Percentiles rank a stretch among this genome's conserved stretches.
phyloP scores from a whole-genome alignment of 2,329 filamentous ascomycete genomes.

The Penicillium rolfsii region DNA sequence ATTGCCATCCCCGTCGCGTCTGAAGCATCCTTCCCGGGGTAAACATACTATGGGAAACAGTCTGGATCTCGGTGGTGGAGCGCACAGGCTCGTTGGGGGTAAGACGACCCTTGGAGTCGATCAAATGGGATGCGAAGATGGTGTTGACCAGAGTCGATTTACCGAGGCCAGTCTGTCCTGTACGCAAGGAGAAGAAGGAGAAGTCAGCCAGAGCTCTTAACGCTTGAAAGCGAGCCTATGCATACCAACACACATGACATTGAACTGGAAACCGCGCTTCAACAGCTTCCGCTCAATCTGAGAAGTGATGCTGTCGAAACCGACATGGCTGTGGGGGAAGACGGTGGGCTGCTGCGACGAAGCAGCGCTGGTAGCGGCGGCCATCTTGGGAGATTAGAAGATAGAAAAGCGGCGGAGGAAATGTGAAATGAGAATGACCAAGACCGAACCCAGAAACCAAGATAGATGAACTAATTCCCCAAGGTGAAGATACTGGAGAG shows the following conservation, averaged over 20 bases:
- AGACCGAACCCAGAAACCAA: conserved; percentile 2
- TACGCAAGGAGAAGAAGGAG: conserved; percentile 25
- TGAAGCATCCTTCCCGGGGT: neutral
- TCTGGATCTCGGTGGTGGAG: conserved; percentile 96
- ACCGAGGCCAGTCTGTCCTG: conserved; percentile 96
- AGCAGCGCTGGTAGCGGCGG: conserved; percentile 64
- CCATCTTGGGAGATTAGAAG: conserved; percentile 56
- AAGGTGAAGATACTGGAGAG: conserved; percentile 21
- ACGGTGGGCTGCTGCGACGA: conserved; percentile 53
- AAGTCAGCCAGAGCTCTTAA: conserved; percentile 39
- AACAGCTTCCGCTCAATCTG: conserved; percentile 99
- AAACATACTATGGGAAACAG: conserved; percentile 78
- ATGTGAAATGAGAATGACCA: conserved; percentile 18
- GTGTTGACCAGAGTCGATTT: conserved; percentile 99
- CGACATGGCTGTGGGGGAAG: conserved; percentile 96
- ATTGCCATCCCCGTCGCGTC: conserved; percentile 3
- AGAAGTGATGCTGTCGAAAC: conserved; percentile 99
- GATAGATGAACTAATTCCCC: conserved; percentile 11
- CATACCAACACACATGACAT: conserved; percentile 98
- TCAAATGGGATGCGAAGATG: conserved; percentile 98
- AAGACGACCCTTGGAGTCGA: conserved; percentile 97
- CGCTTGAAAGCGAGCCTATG: conserved; percentile 32
- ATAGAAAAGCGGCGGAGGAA: conserved; percentile 30
- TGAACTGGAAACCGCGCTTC: conserved; percentile 99
- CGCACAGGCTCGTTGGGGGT: conserved; percentile 90